Evolutionary conservation across 371 early-diverging fungal genomes (phyloP).

Genomic region (Blakeslea trispora): DNA sequence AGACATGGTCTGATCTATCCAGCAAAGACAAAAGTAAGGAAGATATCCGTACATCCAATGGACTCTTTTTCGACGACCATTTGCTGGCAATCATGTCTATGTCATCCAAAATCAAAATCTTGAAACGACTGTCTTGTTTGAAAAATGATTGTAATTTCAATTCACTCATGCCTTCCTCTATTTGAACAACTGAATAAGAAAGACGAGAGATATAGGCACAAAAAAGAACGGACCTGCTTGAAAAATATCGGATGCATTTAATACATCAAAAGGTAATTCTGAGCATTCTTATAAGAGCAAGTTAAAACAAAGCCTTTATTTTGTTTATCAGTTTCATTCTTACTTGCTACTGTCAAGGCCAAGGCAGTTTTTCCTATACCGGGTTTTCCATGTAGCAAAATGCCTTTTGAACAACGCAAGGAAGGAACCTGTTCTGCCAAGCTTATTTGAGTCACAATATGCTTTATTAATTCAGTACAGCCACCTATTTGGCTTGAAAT

Average conservation of each 20-base stretch:
- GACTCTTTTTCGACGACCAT: conserved; percentile 42
- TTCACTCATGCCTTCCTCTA: conserved; percentile 67
- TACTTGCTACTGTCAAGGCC: conserved; percentile 58
- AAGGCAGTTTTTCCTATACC: conserved; percentile 68
- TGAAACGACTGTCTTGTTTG: conserved; percentile 26
- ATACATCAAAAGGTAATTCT: conserved; percentile 53
- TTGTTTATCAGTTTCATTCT: too few relatives aligned
- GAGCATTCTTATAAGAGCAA: conserved; percentile 32
- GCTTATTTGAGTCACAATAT: conserved; percentile 30
- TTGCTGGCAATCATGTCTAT: conserved; percentile 60
- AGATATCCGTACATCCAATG: conserved; percentile 32
- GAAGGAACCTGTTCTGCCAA: conserved; percentile 14
- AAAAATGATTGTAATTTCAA: conserved; percentile 44
- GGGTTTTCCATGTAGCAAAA: conserved; percentile 59
- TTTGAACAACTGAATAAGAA: neutral
- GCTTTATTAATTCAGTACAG: conserved; percentile 31
- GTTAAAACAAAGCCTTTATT: too few relatives aligned
- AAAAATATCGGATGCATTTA: conserved; percentile 77
- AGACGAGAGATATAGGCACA: neutral
- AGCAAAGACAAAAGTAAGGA: conserved; percentile 32
- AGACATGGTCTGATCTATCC: conserved; percentile 46
- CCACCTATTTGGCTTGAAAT: conserved; percentile 49
- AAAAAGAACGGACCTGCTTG: conserved; percentile 49
- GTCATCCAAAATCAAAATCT: conserved; percentile 63
- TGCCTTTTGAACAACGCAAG: conserved; percentile 46